Percentiles rank a stretch among this genome's conserved stretches.
Conservation (phyloP, 2,329 filamentous ascomycete species). For the Cytospora piceicola region DNA sequence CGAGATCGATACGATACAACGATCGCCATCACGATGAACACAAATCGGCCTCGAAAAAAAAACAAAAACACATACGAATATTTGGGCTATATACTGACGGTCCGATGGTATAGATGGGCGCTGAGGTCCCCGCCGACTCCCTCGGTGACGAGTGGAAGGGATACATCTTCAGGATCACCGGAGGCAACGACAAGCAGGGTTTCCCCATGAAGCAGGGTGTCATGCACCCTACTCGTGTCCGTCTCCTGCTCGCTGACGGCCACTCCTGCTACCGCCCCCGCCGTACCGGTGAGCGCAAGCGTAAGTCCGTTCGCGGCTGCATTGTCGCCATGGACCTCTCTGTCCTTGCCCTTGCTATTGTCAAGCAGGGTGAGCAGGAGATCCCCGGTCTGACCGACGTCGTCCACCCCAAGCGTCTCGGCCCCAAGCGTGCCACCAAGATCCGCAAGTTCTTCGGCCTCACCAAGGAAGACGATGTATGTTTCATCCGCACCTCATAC, state of each 20-base stretch:
- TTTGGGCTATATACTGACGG: conserved; percentile 32
- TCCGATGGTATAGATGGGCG: conserved; percentile 68
- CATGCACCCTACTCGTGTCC: conserved; percentile 98
- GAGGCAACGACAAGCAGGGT: conserved; percentile 99
- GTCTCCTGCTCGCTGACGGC: conserved; percentile 91
- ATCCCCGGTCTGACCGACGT: conserved; percentile 96
- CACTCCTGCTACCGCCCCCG: conserved; percentile 99
- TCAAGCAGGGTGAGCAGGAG: conserved; percentile 96
- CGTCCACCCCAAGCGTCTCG: conserved; percentile 98
- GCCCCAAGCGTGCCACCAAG: conserved; percentile 99
- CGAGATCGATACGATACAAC: conserved; percentile 36
- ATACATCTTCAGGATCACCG: conserved; percentile 99
- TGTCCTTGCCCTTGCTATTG: conserved; percentile 89
- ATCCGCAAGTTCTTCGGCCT: conserved; percentile 99
- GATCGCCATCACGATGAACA: conserved; percentile 13
- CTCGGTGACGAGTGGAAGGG: conserved; percentile 99
- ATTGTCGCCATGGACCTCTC: conserved; percentile 96
- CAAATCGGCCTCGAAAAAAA: background rate
- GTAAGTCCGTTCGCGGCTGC: conserved; percentile 98
- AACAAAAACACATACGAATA: conserved; percentile 1
- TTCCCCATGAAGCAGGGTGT: conserved; percentile 99
- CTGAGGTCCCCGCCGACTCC: conserved; percentile 90
- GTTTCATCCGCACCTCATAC: conserved; percentile 56
- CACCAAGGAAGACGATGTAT: conserved; percentile 99
- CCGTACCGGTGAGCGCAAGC: conserved; percentile 97